These are phyloP conservation scores for Trichoderma asperelloides DNA, from an alignment of 495 filamentous ascomycete genomes.

Conservation along the genomic window DNA sequence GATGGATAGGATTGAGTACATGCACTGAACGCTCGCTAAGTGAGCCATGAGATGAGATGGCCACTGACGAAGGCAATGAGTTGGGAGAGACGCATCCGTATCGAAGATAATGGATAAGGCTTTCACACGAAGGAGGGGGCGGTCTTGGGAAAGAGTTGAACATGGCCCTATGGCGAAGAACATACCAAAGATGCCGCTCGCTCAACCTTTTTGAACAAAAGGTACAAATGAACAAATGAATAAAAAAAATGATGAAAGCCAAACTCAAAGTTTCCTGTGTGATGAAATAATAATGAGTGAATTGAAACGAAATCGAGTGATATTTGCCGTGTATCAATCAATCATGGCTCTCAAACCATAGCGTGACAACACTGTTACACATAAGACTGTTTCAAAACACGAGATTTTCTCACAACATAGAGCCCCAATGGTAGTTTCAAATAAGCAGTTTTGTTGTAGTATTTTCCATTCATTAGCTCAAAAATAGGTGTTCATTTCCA, in stretches of 20 bases:
- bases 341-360: not conserved
- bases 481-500: no score
- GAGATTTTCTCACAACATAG: no score
- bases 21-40: slow-evolving; percentile 8
- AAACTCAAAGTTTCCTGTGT: not conserved
- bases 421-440: no score
- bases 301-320: not conserved
- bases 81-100: not conserved
- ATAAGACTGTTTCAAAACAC: no score
- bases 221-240: not conserved
- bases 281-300: not conserved
- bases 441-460: no score
- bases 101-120: not conserved
- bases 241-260: not conserved
- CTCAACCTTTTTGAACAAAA: not conserved
- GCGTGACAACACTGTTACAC: no score
- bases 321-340: not conserved
- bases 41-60: not conserved
- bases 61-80: not conserved
- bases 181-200: slow-evolving; percentile 7
- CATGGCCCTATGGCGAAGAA: not conserved
- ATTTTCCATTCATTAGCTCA: no score
- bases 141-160: not conserved
- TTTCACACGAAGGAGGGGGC: not conserved
- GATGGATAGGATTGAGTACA: not conserved